Evolutionary conservation across 805 yeast genomes (phyloP), one percentile per base, ranked within the genome.

Genomic region (Teunomyces stri): DNA sequence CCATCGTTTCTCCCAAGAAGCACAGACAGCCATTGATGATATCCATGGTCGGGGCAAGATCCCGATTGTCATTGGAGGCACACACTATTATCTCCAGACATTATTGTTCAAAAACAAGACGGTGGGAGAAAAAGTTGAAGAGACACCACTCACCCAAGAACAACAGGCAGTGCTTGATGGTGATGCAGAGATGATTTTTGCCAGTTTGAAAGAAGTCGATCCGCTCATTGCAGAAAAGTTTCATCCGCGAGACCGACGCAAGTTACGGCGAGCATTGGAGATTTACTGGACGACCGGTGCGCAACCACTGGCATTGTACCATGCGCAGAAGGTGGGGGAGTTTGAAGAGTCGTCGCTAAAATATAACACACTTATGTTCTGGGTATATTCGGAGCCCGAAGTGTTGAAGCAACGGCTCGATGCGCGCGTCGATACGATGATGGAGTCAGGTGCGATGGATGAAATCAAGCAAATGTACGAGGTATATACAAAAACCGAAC

Each of bases 21-120:
- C 96, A 6, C 58, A 72, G 29, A 62, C 52, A 0, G 74, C 80
- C 13, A 86, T 91, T 6, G 75, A 78, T 0, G 87, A 82, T 28
- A 84, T 92, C 9, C 85, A 84, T 50, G 46, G 61, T 0, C 61
- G 86, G 16, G 87, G 87, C 0, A 90, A 89, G 57, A 55, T 86
- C 1, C 97, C 99, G 0, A 87, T 94, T 2, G 63, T 94, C 0
- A 94, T 94, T 1, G 99, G 99, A 4, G 99, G 99, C 0, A 94
- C 99, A 0, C 97, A 91, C 60, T 94, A 94, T 64, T 94, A 94
- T 61, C 70, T 89, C 31, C 97, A 88, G 64, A 81, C 87, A 6
- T 62, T 92, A 6, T 61, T 89, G 6, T 88, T 91, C 61, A 74
- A 78, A 34, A 88, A 89, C 57, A 82, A 81, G 48, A 83, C 87